Percentiles rank a stretch among this genome's conserved stretches.
These are phyloP conservation scores for Paramecium sonneborni DNA, from an alignment of 73 alveolate genomes.

Conservation along the genomic window DNA sequence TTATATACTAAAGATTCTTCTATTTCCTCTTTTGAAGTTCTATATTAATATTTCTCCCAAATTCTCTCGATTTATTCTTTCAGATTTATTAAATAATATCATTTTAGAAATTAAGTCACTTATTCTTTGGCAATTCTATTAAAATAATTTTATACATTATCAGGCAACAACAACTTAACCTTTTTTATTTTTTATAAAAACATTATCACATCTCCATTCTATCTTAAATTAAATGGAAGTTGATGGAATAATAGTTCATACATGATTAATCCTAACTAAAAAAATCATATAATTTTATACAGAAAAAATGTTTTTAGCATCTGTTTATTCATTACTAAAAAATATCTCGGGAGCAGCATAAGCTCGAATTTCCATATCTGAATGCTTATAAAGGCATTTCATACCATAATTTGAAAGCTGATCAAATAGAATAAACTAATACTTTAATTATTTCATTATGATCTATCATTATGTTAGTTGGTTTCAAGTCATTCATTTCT, in stretches of 20 bases:
- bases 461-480: background rate
- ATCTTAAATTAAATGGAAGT: background rate
- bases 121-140: background rate
- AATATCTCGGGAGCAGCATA: background rate
- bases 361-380: background rate
- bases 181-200: background rate
- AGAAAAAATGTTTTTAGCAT: background rate
- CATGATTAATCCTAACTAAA: background rate
- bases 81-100: background rate
- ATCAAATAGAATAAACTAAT: background rate
- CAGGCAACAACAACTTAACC: background rate
- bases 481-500: background rate
- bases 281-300: background rate
- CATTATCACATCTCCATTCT: background rate
- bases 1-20: background rate
- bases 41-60: background rate
- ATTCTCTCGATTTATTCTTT: background rate
- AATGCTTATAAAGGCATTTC: background rate
- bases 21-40: background rate
- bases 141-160: background rate
- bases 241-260: background rate
- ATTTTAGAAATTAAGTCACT: background rate
- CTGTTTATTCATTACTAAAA: background rate
- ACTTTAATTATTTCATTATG: background rate
- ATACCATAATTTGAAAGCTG: background rate